Evolutionary conservation across 1,139 yeast species (phyloP), one percentile per base, ranked within the genome.

Genomic region (Lizanozyma gosingica): DNA sequence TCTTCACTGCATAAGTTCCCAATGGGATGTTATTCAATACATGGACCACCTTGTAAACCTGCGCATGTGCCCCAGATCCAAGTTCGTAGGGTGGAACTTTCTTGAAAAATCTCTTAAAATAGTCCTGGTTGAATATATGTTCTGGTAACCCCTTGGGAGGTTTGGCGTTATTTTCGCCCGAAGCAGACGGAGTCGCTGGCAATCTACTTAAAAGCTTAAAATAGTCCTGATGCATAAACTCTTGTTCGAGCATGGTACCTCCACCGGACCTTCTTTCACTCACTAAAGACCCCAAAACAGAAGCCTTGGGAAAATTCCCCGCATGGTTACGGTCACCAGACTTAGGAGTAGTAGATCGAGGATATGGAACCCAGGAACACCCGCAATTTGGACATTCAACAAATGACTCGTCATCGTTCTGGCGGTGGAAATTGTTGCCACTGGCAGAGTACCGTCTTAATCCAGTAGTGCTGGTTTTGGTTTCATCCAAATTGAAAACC

Each of bases 51-150:
- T 86, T 77, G 53, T 76, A 83, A 2, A 88, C 96, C 27, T 83
- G 78, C 0, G 95, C 95, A 46, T 86, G 76, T 6, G 94, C 84
- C 0, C 96, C 97, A 34, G 82, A 71, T 0, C 96, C 96, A 22
- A 87, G 61, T 2, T 51, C 50, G 37, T 45, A 62, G 0, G 71
- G 71, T 2, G 65, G 62, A 1, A 64, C 55, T 39, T 63, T 63
- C 34, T 51, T 56, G 51, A 67, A 67, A 42, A 67, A 67, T 17
- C 64, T 52, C 35, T 60, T 46, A 41, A 67, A 67, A 46, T 67
- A 67, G 8, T 71, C 72, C 42, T 65, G 71, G 43, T 65, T 67
- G 49, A 65, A 67, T 4, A 65, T 52, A 11, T 58, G 57, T 17
- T 51, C 50, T 0, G 70, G 67, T 3, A 60, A 43, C 3, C 40